These are phyloP conservation scores for Pythium sp. DNA, from an alignment of 352 stramenopile genomes.

Conservation along the genomic window DNA sequence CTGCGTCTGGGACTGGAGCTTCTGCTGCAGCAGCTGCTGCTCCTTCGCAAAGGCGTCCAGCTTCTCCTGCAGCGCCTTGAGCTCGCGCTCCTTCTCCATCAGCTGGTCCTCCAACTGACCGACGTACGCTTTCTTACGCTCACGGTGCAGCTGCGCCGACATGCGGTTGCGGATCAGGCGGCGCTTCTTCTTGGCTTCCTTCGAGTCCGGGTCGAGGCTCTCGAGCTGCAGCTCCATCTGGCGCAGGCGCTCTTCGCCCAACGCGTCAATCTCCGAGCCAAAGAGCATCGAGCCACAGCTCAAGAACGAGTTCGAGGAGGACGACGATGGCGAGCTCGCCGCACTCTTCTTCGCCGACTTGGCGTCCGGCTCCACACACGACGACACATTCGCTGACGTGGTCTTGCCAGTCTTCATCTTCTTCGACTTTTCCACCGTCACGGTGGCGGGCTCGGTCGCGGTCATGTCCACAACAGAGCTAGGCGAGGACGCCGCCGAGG, in stretches of 20 bases:
- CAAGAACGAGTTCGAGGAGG: constrained; percentile 18
- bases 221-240: constrained; percentile 84
- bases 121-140: constrained; percentile 88
- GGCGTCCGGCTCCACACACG: constrained; percentile 3
- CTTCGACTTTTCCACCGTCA: constrained; percentile 46
- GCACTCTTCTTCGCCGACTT: constrained; percentile 14
- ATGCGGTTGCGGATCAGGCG: constrained; percentile 87
- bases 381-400: constrained; percentile 30
- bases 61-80: constrained; percentile 73
- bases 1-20: constrained; percentile 20
- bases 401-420: constrained; percentile 77
- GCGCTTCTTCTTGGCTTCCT: constrained; percentile 89
- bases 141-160: constrained; percentile 83
- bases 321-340: constrained; percentile 19
- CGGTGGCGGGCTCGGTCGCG: constrained; percentile 15
- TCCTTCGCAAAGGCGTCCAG: constrained; percentile 67
- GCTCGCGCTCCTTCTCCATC: constrained; percentile 75
- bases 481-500: constrained; percentile 6
- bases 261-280: constrained; percentile 51
- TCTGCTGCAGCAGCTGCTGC: constrained; percentile 58
- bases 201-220: constrained; percentile 82
- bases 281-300: constrained; percentile 24
- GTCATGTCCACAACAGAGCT: constrained; percentile 4
- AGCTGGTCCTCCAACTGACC: constrained; percentile 83
- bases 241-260: constrained; percentile 74